Evolutionary conservation across 768 basidiomycete species (phyloP).

Genomic region (Russula abietina): DNA sequence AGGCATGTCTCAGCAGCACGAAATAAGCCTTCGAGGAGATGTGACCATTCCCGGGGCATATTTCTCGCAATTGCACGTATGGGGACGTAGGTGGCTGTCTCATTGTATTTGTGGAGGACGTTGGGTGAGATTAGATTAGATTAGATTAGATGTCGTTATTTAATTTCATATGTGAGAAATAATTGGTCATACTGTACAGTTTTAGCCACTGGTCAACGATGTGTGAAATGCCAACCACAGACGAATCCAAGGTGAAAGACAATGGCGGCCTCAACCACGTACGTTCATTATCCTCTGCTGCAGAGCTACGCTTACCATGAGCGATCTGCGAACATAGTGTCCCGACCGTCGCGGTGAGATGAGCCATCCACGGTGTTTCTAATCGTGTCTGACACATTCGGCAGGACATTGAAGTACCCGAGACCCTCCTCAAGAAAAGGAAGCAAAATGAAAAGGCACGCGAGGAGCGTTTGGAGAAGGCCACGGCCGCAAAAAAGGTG

Average conservation of each 20-base stretch:
- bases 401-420: slow-evolving; percentile 93
- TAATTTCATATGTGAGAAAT: slow-evolving; percentile 26
- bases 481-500: slow-evolving; percentile 84
- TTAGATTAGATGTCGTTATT: neutral
- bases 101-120: slow-evolving; percentile 68
- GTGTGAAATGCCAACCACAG: slow-evolving; percentile 1
- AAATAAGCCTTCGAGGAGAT: slow-evolving; percentile 25
- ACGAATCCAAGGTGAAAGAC: slow-evolving; percentile 31
- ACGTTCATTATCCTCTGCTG: slow-evolving; percentile 28
- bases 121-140: slow-evolving; percentile 36
- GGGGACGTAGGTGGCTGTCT: slow-evolving; percentile 56
- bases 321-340: neutral
- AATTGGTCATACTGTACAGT: slow-evolving; percentile 35
- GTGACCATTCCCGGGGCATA: slow-evolving; percentile 20
- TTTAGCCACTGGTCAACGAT: slow-evolving; percentile 34
- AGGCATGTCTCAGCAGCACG: slow-evolving; percentile 45
- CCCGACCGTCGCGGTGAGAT: slow-evolving; percentile 6
- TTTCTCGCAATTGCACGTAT: slow-evolving; percentile 49
- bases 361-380: neutral
- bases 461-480: slow-evolving; percentile 85
- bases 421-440: slow-evolving; percentile 99
- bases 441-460: slow-evolving; percentile 95
- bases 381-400: slow-evolving; percentile 10
- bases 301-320: neutral
- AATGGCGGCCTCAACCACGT: slow-evolving; percentile 52